Evolutionary conservation across 2,329 filamentous ascomycete genomes (phyloP).

Genomic region (Ascochyta lentis): DNA sequence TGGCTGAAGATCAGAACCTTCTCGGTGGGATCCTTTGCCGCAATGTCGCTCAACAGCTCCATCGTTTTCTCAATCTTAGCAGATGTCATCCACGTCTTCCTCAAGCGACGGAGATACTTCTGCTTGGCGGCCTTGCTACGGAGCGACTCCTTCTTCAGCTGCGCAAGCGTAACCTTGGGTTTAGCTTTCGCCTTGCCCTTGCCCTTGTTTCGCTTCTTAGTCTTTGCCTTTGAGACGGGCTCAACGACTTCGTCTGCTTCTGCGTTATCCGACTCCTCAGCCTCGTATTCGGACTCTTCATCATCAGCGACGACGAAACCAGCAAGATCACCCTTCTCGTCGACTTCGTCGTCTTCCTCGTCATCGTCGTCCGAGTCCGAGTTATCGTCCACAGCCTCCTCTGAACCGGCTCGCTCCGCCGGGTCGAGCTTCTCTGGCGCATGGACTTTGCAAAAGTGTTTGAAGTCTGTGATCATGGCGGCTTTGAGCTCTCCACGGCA

Average conservation of each 20-base stretch:
- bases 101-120: conserved; percentile 73
- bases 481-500: conserved; percentile 74
- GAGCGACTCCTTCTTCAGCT: conserved; percentile 71
- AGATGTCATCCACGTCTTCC: conserved; percentile 73
- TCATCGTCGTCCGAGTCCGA: conserved; percentile 51
- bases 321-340: conserved; percentile 50
- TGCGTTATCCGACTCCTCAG: conserved; percentile 4
- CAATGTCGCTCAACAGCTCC: conserved; percentile 65
- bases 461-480: conserved; percentile 74
- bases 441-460: conserved; percentile 75
- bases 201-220: conserved; percentile 51
- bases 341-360: conserved; percentile 47
- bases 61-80: conserved; percentile 76
- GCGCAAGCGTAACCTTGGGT: conserved; percentile 60
- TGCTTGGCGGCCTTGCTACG: conserved; percentile 70
- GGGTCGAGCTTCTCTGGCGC: conserved; percentile 60
- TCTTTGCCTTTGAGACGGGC: conserved; percentile 36
- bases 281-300: conserved; percentile 31
- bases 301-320: conserved; percentile 64
- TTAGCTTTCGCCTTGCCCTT: conserved; percentile 52
- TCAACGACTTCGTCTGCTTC: conserved; percentile 4
- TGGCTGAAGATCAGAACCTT: conserved; percentile 86
- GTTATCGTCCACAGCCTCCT: conserved; percentile 25
- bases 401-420: conserved; percentile 16
- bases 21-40: conserved; percentile 61